A percentile compares a stretch with the other conserved stretches of the same genome.
Evolutionary conservation across 176 grass and related monocot species (phyloP).

Genomic region (Saccharum spontaneum): DNA sequence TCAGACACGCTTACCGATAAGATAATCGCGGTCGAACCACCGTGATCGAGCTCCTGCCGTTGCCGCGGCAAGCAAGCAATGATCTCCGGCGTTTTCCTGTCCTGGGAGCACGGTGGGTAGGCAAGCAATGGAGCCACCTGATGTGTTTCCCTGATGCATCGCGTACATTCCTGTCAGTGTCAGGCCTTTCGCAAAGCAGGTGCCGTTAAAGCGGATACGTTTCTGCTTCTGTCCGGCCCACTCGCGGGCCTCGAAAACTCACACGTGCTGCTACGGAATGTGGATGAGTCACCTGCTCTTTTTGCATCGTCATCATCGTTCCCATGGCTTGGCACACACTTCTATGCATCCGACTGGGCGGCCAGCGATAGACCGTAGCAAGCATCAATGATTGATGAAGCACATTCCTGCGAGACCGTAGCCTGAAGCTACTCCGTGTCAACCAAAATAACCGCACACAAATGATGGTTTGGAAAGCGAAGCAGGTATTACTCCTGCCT

Average conservation of each 20-base stretch:
- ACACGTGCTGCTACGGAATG: neutral
- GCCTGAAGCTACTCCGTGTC: neutral
- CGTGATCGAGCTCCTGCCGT: neutral
- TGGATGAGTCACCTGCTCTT: neutral
- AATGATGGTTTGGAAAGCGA: neutral
- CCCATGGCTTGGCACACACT: no score
- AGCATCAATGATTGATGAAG: neutral
- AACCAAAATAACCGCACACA: neutral
- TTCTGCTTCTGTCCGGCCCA: no score
- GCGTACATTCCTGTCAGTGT: no score
- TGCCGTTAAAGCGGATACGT: no score
- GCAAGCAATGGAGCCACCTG: no score
- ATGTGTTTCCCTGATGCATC: no score
- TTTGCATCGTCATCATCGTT: neutral
- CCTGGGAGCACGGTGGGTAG: no score
- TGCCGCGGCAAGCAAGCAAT: neutral
- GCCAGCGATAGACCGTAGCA: neutral
- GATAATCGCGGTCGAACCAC: constrained; percentile 1
- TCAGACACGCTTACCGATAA: neutral
- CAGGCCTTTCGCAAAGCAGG: no score
- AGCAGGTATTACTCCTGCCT: neutral
- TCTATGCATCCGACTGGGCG: neutral
- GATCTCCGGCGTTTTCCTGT: neutral
- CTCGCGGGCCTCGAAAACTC: neutral
- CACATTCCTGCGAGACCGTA: neutral